Conservation (phyloP, 345 rosid species). For the Syzygium grande region DNA sequence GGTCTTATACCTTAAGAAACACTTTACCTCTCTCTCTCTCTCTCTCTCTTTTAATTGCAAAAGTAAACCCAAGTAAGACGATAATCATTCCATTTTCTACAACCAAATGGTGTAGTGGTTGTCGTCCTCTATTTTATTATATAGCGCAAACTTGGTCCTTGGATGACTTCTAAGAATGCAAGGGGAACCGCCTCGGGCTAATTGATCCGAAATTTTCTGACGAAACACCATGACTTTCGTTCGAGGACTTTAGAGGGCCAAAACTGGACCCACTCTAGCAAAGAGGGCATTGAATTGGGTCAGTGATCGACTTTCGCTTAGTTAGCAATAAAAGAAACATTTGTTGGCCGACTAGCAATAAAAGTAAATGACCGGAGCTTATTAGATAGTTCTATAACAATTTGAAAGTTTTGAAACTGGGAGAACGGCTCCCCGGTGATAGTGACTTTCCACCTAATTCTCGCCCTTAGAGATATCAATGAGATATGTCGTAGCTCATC, state of each 20-base stretch:
- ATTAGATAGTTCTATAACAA: too few relatives aligned
- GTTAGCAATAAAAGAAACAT: neutral
- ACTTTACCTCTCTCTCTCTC: neutral
- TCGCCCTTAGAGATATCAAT: neutral
- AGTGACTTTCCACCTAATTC: fast-evolving
- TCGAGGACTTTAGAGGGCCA: neutral
- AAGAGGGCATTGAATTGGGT: neutral
- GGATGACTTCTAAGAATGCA: too few relatives aligned
- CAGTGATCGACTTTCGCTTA: neutral
- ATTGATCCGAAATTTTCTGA: fast-evolving
- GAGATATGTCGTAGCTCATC: too few relatives aligned
- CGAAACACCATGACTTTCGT: neutral
- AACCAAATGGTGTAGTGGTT: neutral
- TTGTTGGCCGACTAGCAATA: neutral
- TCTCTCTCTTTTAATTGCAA: neutral
- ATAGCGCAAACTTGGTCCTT: too few relatives aligned
- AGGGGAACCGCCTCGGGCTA: neutral
- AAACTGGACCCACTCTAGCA: neutral
- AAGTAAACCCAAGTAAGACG: too few relatives aligned
- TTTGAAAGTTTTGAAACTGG: too few relatives aligned
- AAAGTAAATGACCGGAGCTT: neutral
- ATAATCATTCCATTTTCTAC: fast-evolving
- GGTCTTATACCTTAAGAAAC: too few relatives aligned
- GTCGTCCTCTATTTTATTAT: too few relatives aligned
- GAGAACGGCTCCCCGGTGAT: neutral